Evolutionary conservation across 1,284 basidiomycete species (phyloP).

Genomic region (Bjerkandera adusta): DNA sequence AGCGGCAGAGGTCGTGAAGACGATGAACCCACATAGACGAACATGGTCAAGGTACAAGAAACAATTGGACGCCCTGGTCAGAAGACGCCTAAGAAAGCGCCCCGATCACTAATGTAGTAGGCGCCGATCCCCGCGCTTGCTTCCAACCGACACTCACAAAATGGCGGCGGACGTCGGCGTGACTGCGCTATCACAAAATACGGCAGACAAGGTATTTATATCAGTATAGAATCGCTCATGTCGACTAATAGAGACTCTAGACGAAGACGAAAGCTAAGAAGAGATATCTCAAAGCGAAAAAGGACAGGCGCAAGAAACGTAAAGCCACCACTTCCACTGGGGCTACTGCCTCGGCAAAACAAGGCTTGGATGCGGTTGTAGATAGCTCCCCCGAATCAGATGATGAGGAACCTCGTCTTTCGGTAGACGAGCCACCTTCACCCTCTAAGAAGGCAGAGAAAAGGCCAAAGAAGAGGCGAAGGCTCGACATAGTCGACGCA

Average conservation of each 20-base stretch:
- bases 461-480: slow-evolving; percentile 36
- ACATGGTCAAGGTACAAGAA: too few species aligned
- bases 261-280: slow-evolving; percentile 35
- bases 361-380: too few species aligned
- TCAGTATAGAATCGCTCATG: neutral
- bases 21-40: too few species aligned
- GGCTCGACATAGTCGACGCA: slow-evolving; percentile 26
- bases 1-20: too few species aligned
- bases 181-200: neutral
- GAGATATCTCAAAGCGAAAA: slow-evolving; percentile 36
- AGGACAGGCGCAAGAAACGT: slow-evolving; percentile 32
- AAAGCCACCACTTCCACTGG: slow-evolving; percentile 18
- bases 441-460: slow-evolving; percentile 20
- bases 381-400: too few species aligned
- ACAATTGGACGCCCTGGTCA: too few species aligned
- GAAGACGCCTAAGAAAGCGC: too few species aligned
- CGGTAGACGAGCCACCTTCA: neutral
- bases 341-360: too few species aligned
- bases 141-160: neutral
- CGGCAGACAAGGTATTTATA: slow-evolving; percentile 20
- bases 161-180: slow-evolving; percentile 1
- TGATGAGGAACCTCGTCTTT: slow-evolving; percentile 9
- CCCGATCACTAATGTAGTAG: too few species aligned
- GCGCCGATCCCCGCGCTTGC: too few species aligned
- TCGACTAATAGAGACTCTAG: slow-evolving; percentile 16